Conservation (phyloP, 352 stramenopile genomes). For the Pythium rishiriense region DNA sequence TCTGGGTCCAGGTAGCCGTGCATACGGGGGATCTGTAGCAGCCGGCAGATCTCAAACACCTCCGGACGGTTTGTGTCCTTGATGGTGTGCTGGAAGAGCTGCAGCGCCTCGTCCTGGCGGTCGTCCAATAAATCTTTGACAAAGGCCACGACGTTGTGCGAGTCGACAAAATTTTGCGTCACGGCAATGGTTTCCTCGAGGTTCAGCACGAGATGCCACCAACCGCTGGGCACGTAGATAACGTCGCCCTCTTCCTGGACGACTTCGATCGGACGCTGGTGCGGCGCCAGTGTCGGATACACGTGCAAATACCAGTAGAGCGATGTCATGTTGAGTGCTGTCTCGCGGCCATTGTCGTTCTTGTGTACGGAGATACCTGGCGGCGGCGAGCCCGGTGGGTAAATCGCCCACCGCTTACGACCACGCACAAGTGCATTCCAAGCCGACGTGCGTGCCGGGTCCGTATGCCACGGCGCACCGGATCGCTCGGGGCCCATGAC, state of each 20-base stretch:
- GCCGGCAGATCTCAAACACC: conserved; percentile 64
- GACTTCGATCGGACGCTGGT: conserved; percentile 77
- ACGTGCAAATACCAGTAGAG: conserved; percentile 86
- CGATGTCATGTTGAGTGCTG: conserved; percentile 75
- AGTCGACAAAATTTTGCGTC: conserved; percentile 95
- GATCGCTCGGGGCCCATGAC: conserved; percentile 82
- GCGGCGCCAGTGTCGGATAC: conserved; percentile 71
- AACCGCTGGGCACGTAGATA: conserved; percentile 96
- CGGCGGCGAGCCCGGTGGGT: conserved; percentile 83
- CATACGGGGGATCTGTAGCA: conserved; percentile 54
- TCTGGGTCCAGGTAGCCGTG: conserved; percentile 66
- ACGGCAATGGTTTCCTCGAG: conserved; percentile 93
- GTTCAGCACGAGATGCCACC: conserved; percentile 98
- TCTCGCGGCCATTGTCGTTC: conserved; percentile 53
- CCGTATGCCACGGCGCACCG: conserved; percentile 94
- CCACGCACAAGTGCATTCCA: conserved; percentile 96
- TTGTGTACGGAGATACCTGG: conserved; percentile 65
- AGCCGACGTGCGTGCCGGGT: conserved; percentile 94
- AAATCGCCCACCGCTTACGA: conserved; percentile 95
- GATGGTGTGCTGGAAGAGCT: conserved; percentile 54
- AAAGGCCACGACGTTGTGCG: conserved; percentile 78
- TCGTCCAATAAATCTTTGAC: conserved; percentile 69
- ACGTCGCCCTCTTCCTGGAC: conserved; percentile 94
- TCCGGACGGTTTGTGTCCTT: conserved; percentile 42
- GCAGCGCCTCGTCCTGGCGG: conserved; percentile 57